These are phyloP conservation scores for Berberis thunbergii DNA, from an alignment of 164 flowering plant genomes.

Conservation along the genomic window DNA sequence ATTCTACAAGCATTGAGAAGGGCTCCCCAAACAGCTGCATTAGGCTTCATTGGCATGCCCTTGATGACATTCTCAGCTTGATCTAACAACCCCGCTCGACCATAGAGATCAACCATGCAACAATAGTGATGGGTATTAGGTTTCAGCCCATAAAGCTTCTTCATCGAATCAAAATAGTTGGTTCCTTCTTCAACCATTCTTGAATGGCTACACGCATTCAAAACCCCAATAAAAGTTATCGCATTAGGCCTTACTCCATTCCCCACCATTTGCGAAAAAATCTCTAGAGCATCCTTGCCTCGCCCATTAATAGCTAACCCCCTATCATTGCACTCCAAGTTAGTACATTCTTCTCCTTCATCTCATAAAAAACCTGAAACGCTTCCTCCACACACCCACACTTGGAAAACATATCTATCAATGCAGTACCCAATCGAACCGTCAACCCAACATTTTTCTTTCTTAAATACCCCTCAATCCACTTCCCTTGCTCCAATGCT, in stretches of 20 bases:
- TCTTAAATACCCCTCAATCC: conserved; percentile 7
- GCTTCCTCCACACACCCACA: conserved; percentile 9
- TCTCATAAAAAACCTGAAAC: conserved; percentile 3
- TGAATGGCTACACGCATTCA: conserved; percentile 11
- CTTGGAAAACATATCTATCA: conserved; percentile 10
- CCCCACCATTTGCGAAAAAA: conserved; percentile 5
- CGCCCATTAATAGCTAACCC: conserved; percentile 8
- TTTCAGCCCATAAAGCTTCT: conserved; percentile 7
- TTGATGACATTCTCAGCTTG: conserved; percentile 9
- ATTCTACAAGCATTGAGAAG: conserved; percentile 19
- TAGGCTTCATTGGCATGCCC: conserved; percentile 14
- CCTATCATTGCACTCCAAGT: conserved; percentile 11
- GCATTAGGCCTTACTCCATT: conserved; percentile 5
- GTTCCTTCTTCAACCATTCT: conserved; percentile 6
- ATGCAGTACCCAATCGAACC: conserved; percentile 6
- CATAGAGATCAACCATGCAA: conserved; percentile 21
- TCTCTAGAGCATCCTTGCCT: conserved; percentile 8
- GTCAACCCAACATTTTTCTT: not conserved
- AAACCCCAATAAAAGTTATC: conserved; percentile 5
- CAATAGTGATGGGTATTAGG: conserved; percentile 17
- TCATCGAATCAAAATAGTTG: conserved; percentile 11
- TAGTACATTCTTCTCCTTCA: conserved; percentile 6
- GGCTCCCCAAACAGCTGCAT: conserved; percentile 11
- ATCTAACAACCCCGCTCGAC: conserved; percentile 17
- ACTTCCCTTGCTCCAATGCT: conserved; percentile 9